A percentile compares a stretch with the other conserved stretches of the same genome.
Evolutionary conservation across 2,329 filamentous ascomycete genomes (phyloP).

Genomic region (Fusarium verticillioides): DNA sequence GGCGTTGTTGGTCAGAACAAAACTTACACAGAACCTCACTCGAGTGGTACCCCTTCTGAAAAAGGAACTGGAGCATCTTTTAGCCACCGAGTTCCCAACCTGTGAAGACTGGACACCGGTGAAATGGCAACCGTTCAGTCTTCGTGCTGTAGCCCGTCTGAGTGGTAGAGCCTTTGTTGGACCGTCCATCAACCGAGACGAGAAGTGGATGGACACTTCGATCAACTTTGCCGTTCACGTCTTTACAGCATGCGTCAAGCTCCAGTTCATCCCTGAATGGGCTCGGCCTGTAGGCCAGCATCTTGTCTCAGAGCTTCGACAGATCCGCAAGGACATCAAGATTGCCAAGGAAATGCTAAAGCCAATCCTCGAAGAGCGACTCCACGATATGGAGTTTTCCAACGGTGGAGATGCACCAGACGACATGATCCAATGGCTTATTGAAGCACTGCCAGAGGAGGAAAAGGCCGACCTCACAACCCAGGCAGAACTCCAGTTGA

Average conservation of each 20-base stretch:
- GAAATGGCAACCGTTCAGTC: constrained; percentile 62
- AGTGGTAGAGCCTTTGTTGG: constrained; percentile 66
- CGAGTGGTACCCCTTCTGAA: constrained; percentile 59
- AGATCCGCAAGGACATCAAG: constrained; percentile 57
- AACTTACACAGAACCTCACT: constrained; percentile 60
- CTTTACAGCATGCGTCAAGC: constrained; percentile 59
- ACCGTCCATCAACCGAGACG: constrained; percentile 59
- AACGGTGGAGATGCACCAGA: constrained; percentile 52
- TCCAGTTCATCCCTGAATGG: constrained; percentile 64
- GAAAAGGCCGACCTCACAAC: constrained; percentile 53
- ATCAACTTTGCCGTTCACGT: constrained; percentile 62
- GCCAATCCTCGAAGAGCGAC: constrained; percentile 59
- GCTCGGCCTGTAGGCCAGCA: constrained; percentile 59
- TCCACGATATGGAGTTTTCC: constrained; percentile 54
- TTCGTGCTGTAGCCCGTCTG: constrained; percentile 63
- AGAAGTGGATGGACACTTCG: constrained; percentile 64
- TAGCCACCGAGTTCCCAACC: constrained; percentile 59
- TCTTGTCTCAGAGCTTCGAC: constrained; percentile 58
- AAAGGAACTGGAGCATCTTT: constrained; percentile 58
- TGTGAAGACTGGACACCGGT: constrained; percentile 67
- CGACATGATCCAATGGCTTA: constrained; percentile 59
- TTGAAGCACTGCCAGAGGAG: constrained; percentile 53
- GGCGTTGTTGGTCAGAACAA: constrained; percentile 57
- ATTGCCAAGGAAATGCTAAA: constrained; percentile 56
- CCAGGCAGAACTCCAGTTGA: constrained; percentile 57